Percentiles rank a stretch among this genome's conserved stretches.
These are phyloP conservation scores for Neopestalotiopsis clavispora DNA, from an alignment of 2,329 filamentous ascomycete genomes.

Conservation along the genomic window DNA sequence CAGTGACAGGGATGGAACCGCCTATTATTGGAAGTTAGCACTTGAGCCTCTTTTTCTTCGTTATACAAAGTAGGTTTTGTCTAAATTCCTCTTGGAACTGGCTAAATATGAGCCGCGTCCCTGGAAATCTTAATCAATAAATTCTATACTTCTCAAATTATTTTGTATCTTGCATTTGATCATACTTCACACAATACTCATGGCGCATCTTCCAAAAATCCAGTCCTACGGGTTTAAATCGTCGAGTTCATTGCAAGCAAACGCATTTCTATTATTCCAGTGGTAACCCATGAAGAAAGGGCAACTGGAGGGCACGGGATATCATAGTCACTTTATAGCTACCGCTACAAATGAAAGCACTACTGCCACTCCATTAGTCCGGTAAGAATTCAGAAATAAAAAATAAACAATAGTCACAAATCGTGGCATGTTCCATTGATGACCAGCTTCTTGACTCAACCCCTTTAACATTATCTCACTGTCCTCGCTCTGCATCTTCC, in stretches of 20 bases:
- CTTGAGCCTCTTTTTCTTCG: not conserved
- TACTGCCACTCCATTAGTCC: not conserved
- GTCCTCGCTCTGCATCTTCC: slow-evolving; percentile 69
- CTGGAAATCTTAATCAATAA: not conserved
- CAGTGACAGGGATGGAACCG: not conserved
- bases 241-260: too few species aligned
- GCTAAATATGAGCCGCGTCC: not conserved
- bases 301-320: slow-evolving; percentile 18
- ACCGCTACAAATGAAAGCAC: not conserved
- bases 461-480: slow-evolving; percentile 33
- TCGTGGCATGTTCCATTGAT: not conserved
- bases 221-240: too few species aligned
- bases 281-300: not conserved
- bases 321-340: slow-evolving; percentile 27
- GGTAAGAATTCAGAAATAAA: not conserved
- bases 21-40: slow-evolving; percentile 4
- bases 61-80: not conserved
- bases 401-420: not conserved
- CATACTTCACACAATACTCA: too few species aligned
- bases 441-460: not conserved
- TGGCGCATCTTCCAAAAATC: too few species aligned
- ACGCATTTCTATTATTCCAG: not conserved
- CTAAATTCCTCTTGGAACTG: too few species aligned
- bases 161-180: too few species aligned
- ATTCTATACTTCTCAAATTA: not conserved